phyloP scores from a whole-genome alignment of 495 filamentous ascomycete genomes.

The Tetracladium setigerum region DNA sequence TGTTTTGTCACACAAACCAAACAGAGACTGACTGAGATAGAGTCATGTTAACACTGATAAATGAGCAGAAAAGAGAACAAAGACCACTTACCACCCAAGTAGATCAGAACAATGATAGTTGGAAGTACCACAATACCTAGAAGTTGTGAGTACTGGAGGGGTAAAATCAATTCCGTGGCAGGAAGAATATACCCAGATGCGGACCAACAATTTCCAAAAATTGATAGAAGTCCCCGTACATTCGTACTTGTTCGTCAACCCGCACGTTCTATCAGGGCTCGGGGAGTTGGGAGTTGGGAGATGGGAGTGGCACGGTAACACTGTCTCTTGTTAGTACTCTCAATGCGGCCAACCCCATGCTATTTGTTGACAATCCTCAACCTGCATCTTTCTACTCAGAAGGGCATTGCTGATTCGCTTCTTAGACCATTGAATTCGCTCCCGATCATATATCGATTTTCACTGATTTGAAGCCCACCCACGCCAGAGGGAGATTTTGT shows the following conservation, averaged over 20 bases:
- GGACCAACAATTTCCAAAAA: not conserved
- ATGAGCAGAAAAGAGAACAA: too few relatives aligned
- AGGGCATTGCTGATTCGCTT: too few relatives aligned
- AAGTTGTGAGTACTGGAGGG: too few relatives aligned
- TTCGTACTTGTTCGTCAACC: not conserved
- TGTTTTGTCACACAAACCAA: not conserved
- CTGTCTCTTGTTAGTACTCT: constrained; percentile 15
- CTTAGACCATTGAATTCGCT: too few relatives aligned
- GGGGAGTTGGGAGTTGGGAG: not conserved
- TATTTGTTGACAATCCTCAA: not conserved
- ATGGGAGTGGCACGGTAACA: constrained; percentile 10
- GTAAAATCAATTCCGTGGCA: too few relatives aligned
- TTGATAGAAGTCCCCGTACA: not conserved
- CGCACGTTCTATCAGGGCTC: not conserved
- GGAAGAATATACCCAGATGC: too few relatives aligned
- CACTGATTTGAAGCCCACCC: too few relatives aligned
- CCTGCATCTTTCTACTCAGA: not conserved
- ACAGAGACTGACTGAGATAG: not conserved
- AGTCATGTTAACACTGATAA: too few relatives aligned
- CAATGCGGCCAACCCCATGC: constrained; percentile 7
- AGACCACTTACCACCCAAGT: not conserved
- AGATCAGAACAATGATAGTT: not conserved
- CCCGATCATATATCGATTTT: too few relatives aligned
- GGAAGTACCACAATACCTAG: not conserved
- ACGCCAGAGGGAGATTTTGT: too few relatives aligned